Evolutionary conservation across 345 rosid species (phyloP).

Genomic region (Pugionium cornutum): DNA sequence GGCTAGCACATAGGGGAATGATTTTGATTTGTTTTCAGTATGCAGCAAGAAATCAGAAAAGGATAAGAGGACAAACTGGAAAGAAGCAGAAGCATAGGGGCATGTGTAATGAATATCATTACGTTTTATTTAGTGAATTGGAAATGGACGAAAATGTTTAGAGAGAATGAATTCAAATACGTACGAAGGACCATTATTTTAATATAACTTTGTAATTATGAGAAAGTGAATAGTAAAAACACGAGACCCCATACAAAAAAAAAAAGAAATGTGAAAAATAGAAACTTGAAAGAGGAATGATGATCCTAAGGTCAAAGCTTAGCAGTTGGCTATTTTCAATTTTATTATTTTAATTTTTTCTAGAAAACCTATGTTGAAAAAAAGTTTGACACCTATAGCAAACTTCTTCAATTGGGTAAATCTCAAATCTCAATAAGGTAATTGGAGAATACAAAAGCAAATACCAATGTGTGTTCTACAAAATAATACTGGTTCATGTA

Average conservation of each 20-base stretch:
- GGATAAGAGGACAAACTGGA: constrained; percentile 36
- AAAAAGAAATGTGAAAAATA: not conserved
- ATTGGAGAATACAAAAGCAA: not conserved
- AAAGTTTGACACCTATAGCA: constrained; percentile 27
- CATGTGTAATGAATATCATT: constrained; percentile 31
- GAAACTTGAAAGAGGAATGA: constrained; percentile 21
- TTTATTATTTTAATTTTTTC: not conserved
- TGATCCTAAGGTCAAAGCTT: constrained; percentile 43
- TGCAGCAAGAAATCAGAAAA: constrained; percentile 31
- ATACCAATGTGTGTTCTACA: too few relatives aligned
- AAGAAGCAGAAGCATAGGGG: constrained; percentile 34
- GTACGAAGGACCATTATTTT: too few relatives aligned
- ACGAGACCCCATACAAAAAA: constrained; percentile 12
- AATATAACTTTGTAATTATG: too few relatives aligned
- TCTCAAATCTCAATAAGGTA: constrained; percentile 41
- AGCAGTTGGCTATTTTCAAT: constrained; percentile 38
- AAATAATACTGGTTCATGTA: constrained; percentile 24
- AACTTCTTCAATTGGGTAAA: constrained; percentile 43
- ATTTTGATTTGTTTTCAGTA: constrained; percentile 28
- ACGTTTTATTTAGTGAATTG: not conserved
- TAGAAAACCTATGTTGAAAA: constrained; percentile 15
- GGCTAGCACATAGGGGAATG: constrained; percentile 31
- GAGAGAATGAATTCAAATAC: too few relatives aligned
- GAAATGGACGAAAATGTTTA: too few relatives aligned
- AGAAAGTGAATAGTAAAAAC: not conserved